These are phyloP conservation scores for Ogataea minuta DNA, from an alignment of 805 yeast genomes.

Conservation along the genomic window DNA sequence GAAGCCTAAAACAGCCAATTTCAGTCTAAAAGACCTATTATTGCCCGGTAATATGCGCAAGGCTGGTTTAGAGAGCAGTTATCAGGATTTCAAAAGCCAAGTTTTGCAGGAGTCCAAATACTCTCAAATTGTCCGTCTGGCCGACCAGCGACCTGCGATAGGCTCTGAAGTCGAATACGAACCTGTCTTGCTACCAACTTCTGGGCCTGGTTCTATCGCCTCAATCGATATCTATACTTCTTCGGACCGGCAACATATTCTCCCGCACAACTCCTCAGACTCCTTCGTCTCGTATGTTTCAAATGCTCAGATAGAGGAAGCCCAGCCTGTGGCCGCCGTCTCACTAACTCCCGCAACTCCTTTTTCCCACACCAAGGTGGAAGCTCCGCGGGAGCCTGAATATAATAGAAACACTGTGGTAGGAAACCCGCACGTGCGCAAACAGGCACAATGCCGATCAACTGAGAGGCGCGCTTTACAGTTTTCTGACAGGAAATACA, in stretches of 20 bases:
- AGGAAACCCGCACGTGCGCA: not conserved
- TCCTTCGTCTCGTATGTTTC: conserved; percentile 2
- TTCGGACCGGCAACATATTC: too few species aligned
- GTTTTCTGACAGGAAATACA: not conserved
- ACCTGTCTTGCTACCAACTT: not conserved
- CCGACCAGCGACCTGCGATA: conserved; percentile 1
- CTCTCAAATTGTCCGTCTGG: conserved; percentile 9
- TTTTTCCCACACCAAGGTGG: not conserved
- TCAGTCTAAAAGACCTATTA: conserved; percentile 7
- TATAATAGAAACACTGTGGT: not conserved
- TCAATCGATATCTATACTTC: not conserved
- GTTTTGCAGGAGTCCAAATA: conserved; percentile 5
- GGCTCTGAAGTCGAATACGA: not conserved
- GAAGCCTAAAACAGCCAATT: not conserved
- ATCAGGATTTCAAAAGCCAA: conserved; percentile 5
- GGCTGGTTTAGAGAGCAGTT: conserved; percentile 7
- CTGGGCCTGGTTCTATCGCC: not conserved
- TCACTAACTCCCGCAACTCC: not conserved
- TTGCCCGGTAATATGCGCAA: conserved; percentile 5
- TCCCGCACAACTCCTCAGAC: not conserved
- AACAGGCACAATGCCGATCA: too few species aligned
- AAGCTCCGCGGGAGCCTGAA: not conserved
- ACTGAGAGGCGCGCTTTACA: too few species aligned
- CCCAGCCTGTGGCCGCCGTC: not conserved
- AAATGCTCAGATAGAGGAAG: conserved; percentile 4